Conservation (phyloP, 1,139 yeast species). For the Citeromyces siamensis region DNA sequence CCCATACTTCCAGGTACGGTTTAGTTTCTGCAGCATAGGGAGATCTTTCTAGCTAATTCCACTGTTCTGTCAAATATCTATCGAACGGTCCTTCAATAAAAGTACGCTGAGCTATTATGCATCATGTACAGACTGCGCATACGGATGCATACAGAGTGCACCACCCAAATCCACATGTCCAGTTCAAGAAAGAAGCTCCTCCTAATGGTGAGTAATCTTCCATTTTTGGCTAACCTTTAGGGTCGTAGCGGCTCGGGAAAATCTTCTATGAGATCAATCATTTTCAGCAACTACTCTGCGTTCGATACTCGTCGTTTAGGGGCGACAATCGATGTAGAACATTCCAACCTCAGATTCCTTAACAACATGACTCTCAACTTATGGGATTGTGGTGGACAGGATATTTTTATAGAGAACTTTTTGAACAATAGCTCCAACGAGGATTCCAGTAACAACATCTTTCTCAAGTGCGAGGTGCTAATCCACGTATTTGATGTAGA, state of each 20-base stretch:
- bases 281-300: slow-evolving; percentile 91
- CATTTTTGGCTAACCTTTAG: slow-evolving; percentile 18
- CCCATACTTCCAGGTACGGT: no score
- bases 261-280: slow-evolving; percentile 93
- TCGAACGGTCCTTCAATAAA: no score
- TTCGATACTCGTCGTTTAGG: slow-evolving; percentile 92
- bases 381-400: slow-evolving; percentile 99
- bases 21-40: no score
- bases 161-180: slow-evolving; percentile 9
- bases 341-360: slow-evolving; percentile 81
- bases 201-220: slow-evolving; percentile 26
- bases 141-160: no score
- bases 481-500: slow-evolving; percentile 97
- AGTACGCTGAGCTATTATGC: no score
- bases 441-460: slow-evolving; percentile 65
- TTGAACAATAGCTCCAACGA: slow-evolving; percentile 15
- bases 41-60: no score
- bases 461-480: slow-evolving; percentile 93
- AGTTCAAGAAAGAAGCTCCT: slow-evolving; percentile 33
- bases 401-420: slow-evolving; percentile 92
- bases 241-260: slow-evolving; percentile 98
- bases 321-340: slow-evolving; percentile 97
- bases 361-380: slow-evolving; percentile 92
- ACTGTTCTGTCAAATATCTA: no score
- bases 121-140: no score